Base-by-base conservation (phyloP, 306 rosid species). In the Inga leiocalycina region DNA sequence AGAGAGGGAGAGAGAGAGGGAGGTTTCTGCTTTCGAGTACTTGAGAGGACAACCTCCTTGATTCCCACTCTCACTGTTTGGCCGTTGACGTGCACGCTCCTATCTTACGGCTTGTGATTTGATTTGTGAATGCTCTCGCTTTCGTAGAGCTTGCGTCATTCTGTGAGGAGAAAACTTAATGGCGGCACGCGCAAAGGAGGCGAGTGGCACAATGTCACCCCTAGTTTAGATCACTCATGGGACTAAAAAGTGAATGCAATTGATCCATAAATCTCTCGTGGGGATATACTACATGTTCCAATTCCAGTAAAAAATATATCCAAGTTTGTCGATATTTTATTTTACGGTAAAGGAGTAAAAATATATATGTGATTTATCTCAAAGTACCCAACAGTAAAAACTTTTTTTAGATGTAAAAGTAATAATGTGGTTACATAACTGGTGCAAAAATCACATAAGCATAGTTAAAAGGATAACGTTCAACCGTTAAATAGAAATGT, bases 101-200 rank as follows among this genome's bases (percentile, higher is more conserved):
- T 7, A 30, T 73, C 76, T 3, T 14, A 30, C 61, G 77, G 24
- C n/a, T 48, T 2, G 8, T 27, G 30, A 27, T 27, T 27, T 27
- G 30, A 27, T 27, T 27, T 27, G 30, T 2, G 9, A 3, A 0
- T 0, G 2, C 10, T 30, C 14, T 73, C 43, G 61, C 61, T 73
- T 73, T 24, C 61, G 77, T 30, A 30, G 43, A 2, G 77, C 77
- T 73, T 73, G 77, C 77, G 77, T 73, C 61, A 71, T 71, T 39
- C 39, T 14, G 0, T 6, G 13, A 6, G 10, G n/a, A 10, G 39
- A 45, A 13, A 5, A 9, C 5, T 57, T 27, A 8, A 5, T 15
- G 1, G 6, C 1, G 1, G 5, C 61, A 46, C 24, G 77, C 14
- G 61, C 56, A 0, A 10, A 0, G 34, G 19, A n/a, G 17, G 75